phyloP scores from a whole-genome alignment of 108 stramenopile species.

The Seminavis robusta region DNA sequence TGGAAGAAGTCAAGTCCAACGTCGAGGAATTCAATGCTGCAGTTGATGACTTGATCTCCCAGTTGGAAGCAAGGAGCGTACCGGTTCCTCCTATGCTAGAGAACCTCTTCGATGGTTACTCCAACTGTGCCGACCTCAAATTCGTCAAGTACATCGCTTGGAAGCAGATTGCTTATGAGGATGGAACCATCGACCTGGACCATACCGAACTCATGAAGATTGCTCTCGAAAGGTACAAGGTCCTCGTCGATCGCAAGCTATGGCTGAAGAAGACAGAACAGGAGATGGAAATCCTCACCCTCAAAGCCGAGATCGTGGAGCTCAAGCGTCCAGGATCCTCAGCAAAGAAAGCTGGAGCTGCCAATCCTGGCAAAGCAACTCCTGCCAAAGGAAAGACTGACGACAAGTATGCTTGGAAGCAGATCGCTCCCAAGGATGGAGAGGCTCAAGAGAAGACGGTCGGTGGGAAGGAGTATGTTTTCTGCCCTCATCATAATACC shows the following conservation, averaged over 20 bases:
- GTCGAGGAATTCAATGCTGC: constrained; percentile 30
- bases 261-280: constrained; percentile 4
- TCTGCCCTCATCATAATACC: too few species aligned
- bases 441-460: too few species aligned
- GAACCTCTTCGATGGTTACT: constrained; percentile 40
- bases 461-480: too few species aligned
- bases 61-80: constrained; percentile 15
- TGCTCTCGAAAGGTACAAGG: constrained; percentile 21
- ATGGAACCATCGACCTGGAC: constrained; percentile 14
- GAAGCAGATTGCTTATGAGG: constrained; percentile 18
- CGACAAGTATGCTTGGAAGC: too few species aligned
- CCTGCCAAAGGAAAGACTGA: too few species aligned
- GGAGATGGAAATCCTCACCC: constrained; percentile 23
- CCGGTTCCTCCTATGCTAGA: constrained; percentile 8
- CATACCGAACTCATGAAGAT: constrained; percentile 9
- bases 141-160: constrained; percentile 23
- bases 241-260: background rate
- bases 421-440: too few species aligned
- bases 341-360: too few species aligned
- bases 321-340: too few species aligned
- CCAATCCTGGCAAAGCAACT: too few species aligned
- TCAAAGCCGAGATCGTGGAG: constrained; percentile 1
- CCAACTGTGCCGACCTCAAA: background rate
- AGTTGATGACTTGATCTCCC: constrained; percentile 4
- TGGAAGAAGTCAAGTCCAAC: constrained; percentile 11